These are phyloP conservation scores for Guyanaporus albipodus DNA, from an alignment of 768 basidiomycete genomes.

Conservation along the genomic window DNA sequence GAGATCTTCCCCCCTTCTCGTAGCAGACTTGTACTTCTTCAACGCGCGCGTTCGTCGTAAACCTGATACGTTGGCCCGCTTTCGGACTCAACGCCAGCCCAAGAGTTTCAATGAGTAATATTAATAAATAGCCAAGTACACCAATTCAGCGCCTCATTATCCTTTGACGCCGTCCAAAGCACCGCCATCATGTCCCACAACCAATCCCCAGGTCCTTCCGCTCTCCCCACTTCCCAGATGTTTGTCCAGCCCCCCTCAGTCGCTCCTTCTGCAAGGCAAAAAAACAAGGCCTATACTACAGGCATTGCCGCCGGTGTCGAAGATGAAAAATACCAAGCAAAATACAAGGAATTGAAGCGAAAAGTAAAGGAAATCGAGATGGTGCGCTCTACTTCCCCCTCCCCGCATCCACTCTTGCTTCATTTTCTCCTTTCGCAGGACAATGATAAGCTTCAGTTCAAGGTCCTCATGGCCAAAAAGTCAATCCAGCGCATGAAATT, in stretches of 20 bases:
- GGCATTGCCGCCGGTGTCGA: conserved; percentile 78
- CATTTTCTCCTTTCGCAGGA: conserved; percentile 46
- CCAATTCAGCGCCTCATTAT: conserved; percentile 30
- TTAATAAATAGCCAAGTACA: conserved; percentile 27
- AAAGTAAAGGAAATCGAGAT: conserved; percentile 85
- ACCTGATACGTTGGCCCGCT: conserved; percentile 16
- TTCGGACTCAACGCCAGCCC: conserved; percentile 29
- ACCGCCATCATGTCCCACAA: conserved; percentile 64
- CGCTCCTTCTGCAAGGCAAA: conserved; percentile 41
- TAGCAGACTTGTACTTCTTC: no score
- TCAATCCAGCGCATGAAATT: conserved; percentile 84
- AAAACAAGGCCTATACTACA: conserved; percentile 44
- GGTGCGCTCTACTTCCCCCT: conserved; percentile 40
- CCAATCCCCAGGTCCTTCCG: conserved; percentile 50
- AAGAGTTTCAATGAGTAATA: conserved; percentile 26
- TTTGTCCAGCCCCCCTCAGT: conserved; percentile 27
- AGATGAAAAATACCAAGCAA: conserved; percentile 81
- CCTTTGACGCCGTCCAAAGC: conserved; percentile 32
- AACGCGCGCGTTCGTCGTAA: background rate
- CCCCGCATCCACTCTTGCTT: conserved; percentile 2
- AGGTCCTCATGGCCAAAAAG: conserved; percentile 73
- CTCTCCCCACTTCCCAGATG: conserved; percentile 39
- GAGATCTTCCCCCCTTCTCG: no score
- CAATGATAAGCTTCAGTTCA: conserved; percentile 84
- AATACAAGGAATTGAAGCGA: conserved; percentile 84